Percentiles rank a stretch among this genome's conserved stretches.
phyloP scores from a whole-genome alignment of 345 rosid species.

The Gossypium bickii region DNA sequence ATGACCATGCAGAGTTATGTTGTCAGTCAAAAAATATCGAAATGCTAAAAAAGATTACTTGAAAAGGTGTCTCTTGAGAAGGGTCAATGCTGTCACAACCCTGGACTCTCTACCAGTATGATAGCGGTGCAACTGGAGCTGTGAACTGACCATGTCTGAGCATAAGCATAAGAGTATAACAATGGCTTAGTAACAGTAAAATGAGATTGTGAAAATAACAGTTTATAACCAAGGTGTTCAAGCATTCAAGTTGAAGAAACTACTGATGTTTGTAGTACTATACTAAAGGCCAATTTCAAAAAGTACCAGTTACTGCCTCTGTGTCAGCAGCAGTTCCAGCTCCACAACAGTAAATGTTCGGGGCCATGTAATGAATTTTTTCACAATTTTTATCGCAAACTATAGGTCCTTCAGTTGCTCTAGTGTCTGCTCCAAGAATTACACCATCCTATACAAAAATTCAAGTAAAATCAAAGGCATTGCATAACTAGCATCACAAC shows the following conservation, averaged over 20 bases:
- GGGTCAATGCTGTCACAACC: conserved; percentile 77
- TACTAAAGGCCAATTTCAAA: conserved; percentile 14
- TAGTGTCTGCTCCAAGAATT: conserved; percentile 53
- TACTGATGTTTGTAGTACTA: not conserved
- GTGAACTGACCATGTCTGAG: conserved; percentile 83
- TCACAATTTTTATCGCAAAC: conserved; percentile 98
- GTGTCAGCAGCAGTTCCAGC: conserved; percentile 99
- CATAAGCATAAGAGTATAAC: not conserved
- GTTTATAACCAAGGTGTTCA: not conserved
- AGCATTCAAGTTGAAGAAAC: not conserved
- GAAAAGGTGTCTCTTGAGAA: conserved; percentile 77
- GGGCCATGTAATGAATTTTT: conserved; percentile 98
- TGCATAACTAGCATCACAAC: conserved; percentile 5
- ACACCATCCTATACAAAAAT: conserved; percentile 64
- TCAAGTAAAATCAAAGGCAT: conserved; percentile 3
- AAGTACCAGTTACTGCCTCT: conserved; percentile 90
- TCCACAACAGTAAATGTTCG: conserved; percentile 96
- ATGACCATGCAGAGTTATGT: not conserved
- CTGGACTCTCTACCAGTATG: conserved; percentile 78
- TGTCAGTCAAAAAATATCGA: not conserved
- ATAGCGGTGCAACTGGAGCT: conserved; percentile 69
- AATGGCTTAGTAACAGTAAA: conserved; percentile 2
- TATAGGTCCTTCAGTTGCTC: conserved; percentile 93
- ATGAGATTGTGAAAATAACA: not conserved
- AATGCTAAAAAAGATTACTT: conserved; percentile 34